A percentile compares a stretch with the other conserved stretches of the same genome.
Conservation (phyloP, 768 basidiomycete genomes). For the Suillus cothurnatus region DNA sequence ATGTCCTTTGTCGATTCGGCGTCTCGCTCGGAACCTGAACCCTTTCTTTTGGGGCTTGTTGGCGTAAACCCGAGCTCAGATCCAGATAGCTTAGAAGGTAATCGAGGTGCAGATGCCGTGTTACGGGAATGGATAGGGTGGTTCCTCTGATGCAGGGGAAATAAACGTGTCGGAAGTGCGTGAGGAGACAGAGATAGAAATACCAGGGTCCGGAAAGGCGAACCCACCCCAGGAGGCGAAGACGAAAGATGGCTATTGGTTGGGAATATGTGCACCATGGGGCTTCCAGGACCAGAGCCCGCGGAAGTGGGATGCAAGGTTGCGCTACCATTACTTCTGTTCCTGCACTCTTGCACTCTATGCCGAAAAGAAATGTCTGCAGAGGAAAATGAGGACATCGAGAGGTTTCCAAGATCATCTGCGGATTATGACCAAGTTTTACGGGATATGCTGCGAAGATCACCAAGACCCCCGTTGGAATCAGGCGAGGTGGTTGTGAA, state of each 20-base stretch:
- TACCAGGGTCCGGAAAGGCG: slow-evolving; percentile 30
- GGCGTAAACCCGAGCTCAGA: slow-evolving; percentile 49
- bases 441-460: slow-evolving; percentile 68
- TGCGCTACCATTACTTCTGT: slow-evolving; percentile 56
- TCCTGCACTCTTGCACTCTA: slow-evolving; percentile 65
- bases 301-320: slow-evolving; percentile 45
- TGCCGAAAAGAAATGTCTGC: slow-evolving; percentile 57
- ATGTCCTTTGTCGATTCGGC: slow-evolving; percentile 28
- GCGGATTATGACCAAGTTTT: slow-evolving; percentile 80
- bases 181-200: slow-evolving; percentile 53
- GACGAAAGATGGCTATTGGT: slow-evolving; percentile 29
- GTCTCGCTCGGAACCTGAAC: slow-evolving; percentile 42
- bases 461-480: slow-evolving; percentile 51
- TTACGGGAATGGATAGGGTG: slow-evolving; percentile 59
- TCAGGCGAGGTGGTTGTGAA: slow-evolving; percentile 33
- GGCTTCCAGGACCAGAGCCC: slow-evolving; percentile 28
- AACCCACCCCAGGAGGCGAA: slow-evolving; percentile 25
- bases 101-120: slow-evolving; percentile 70
- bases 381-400: slow-evolving; percentile 35
- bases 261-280: slow-evolving; percentile 47
- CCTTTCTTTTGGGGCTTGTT: slow-evolving; percentile 60
- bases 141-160: slow-evolving; percentile 31
- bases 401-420: slow-evolving; percentile 71
- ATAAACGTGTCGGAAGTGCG: slow-evolving; percentile 41
- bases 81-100: slow-evolving; percentile 67